phyloP scores from a whole-genome alignment of 1,284 basidiomycete species.

The Phellopilus nigrolimitatus region DNA sequence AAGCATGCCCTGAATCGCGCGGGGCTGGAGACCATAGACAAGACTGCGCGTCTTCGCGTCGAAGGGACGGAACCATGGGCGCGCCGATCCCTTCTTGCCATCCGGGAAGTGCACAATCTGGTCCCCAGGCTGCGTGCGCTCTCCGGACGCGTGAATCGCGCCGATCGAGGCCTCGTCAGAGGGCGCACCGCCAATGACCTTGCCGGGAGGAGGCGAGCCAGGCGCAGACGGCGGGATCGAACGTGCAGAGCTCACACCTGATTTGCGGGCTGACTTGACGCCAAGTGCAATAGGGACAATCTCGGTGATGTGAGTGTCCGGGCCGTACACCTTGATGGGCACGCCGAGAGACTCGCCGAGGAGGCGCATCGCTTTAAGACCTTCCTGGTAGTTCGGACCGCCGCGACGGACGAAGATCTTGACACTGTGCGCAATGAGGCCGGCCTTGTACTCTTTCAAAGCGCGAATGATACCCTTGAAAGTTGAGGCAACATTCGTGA shows the following conservation, averaged over 20 bases:
- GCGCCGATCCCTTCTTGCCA: constrained; percentile 32
- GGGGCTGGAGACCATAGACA: constrained; percentile 97
- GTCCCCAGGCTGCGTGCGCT: constrained; percentile 81
- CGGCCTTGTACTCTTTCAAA: constrained; percentile 88
- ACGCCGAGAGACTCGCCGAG: constrained; percentile 97
- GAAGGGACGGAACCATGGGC: constrained; percentile 86
- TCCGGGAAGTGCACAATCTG: constrained; percentile 80
- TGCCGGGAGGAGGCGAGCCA: constrained; percentile 34
- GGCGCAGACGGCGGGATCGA: constrained; percentile 39
- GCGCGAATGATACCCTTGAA: constrained; percentile 99
- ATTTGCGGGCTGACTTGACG: constrained; percentile 48
- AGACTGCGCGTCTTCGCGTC: constrained; percentile 91
- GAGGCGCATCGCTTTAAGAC: constrained; percentile 97
- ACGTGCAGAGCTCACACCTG: constrained; percentile 27
- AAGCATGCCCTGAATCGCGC: constrained; percentile 99
- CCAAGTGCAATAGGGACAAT: constrained; percentile 98
- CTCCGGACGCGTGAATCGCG: constrained; percentile 73
- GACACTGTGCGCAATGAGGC: constrained; percentile 80
- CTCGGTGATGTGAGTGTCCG: constrained; percentile 97
- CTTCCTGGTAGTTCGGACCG: constrained; percentile 99
- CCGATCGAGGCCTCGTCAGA: constrained; percentile 51
- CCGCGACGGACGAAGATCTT: constrained; percentile 97
- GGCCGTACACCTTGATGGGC: constrained; percentile 95
- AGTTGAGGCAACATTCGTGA: constrained; percentile 98
- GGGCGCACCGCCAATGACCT: constrained; percentile 30